These are phyloP conservation scores for Populus hybrid DNA, from an alignment of 441 rosid species.

Conservation along the genomic window DNA sequence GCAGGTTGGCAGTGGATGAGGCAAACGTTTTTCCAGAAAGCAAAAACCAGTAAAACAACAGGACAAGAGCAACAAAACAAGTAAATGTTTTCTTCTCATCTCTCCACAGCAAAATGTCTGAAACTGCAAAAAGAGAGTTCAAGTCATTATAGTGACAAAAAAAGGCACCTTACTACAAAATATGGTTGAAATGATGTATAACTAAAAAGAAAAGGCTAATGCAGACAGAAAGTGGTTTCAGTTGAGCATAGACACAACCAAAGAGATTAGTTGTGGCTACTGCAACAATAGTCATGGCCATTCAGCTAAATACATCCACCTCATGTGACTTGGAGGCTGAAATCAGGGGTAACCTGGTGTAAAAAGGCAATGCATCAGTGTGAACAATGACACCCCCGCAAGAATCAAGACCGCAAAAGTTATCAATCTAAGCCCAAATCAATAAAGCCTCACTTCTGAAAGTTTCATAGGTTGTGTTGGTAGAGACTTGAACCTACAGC, in stretches of 20 bases:
- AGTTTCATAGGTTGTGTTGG: not conserved
- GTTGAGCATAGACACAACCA: conserved; percentile 1
- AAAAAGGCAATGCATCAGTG: not conserved
- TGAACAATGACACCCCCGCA: not conserved
- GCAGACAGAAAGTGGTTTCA: not conserved
- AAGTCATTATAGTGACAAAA: conserved; percentile 9
- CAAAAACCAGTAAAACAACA: conserved; percentile 76
- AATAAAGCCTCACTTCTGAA: not conserved
- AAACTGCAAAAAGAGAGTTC: conserved; percentile 55
- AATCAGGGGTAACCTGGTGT: not conserved
- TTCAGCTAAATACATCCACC: conserved; percentile 8
- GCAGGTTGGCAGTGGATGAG: conserved; percentile 71
- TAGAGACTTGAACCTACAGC: conserved; percentile 17
- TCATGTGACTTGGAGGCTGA: not conserved
- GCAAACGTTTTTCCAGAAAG: conserved; percentile 66
- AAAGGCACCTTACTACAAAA: not conserved
- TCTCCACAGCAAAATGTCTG: conserved; percentile 89
- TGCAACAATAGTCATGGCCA: not conserved
- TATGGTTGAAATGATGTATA: not conserved
- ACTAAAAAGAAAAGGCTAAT: conserved; percentile 1
- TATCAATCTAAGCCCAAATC: not conserved
- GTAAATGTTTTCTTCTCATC: conserved; percentile 80
- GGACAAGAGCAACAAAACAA: conserved; percentile 49
- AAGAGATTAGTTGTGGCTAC: not conserved
- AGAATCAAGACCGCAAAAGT: not conserved